These are phyloP conservation scores for Ulota crispa DNA, from an alignment of 225 moss, liverwort and hornwort species.

Conservation along the genomic window DNA sequence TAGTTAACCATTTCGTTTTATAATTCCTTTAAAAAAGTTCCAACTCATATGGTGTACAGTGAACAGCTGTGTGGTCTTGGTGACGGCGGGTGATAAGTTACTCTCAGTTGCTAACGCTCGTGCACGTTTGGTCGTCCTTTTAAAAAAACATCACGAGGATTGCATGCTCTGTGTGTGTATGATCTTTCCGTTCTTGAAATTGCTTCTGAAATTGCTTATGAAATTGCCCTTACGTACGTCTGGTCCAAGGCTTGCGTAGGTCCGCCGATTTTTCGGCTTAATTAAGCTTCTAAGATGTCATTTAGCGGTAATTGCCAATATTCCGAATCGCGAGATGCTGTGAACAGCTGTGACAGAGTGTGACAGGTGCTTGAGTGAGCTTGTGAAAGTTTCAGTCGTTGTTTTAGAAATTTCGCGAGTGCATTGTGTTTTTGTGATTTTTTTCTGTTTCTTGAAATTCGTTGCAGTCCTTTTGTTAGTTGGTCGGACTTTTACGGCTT, in stretches of 20 bases:
- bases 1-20: background rate
- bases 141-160: background rate
- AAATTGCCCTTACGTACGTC: too few relatives aligned
- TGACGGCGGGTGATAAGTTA: background rate
- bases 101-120: background rate
- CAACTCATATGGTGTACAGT: background rate
- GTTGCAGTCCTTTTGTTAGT: background rate
- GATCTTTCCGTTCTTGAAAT: background rate
- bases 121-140: background rate
- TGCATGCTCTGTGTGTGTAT: background rate
- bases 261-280: background rate
- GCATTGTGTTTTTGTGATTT: background rate
- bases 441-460: background rate
- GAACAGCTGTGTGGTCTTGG: conserved; percentile 5
- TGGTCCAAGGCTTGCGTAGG: background rate
- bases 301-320: background rate
- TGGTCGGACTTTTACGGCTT: background rate
- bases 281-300: background rate
- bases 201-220: background rate
- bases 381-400: background rate
- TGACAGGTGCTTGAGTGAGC: conserved; percentile 13
- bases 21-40: background rate
- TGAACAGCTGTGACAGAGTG: background rate
- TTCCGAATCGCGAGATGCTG: background rate
- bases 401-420: background rate